Conservation (phyloP, 495 filamentous ascomycete genomes). For the Acidiella bohemica region DNA sequence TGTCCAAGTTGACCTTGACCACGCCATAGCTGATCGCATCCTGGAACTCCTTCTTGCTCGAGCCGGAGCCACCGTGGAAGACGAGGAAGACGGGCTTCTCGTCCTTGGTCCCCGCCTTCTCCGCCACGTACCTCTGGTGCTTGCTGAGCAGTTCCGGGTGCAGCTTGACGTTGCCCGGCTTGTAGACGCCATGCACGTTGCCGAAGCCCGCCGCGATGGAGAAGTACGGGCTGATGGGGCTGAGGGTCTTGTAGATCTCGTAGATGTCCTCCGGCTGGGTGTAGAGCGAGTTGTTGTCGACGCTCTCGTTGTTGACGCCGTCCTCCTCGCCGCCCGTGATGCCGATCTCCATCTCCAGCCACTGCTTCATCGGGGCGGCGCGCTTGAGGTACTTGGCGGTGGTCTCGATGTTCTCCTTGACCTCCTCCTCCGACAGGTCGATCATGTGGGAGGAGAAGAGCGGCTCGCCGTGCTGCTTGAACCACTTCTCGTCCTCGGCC, state of each 20-base stretch:
- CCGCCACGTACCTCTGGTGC: conserved; percentile 83
- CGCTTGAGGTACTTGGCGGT: conserved; percentile 85
- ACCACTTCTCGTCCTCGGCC: conserved; percentile 79
- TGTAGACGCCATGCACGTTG: conserved; percentile 99
- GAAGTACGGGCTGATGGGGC: conserved; percentile 78
- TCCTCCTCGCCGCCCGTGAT: conserved; percentile 95
- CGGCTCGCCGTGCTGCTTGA: conserved; percentile 82
- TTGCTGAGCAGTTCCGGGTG: conserved; percentile 87
- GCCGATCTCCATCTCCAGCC: conserved; percentile 97
- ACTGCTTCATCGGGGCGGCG: conserved; percentile 89
- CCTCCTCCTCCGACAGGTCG: conserved; percentile 77
- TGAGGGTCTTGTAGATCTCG: conserved; percentile 26
- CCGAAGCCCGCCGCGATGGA: conserved; percentile 96
- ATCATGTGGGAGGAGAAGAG: conserved; percentile 98
- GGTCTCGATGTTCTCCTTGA: conserved; percentile 80
- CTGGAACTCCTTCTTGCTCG: conserved; percentile 71
- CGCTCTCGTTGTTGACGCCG: conserved; percentile 72
- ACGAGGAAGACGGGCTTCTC: conserved; percentile 96
- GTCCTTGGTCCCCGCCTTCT: conserved; percentile 50
- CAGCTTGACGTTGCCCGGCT: conserved; percentile 92
- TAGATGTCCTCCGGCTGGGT: conserved; percentile 57
- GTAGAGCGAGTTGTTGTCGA: conserved; percentile 94
- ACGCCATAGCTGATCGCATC: conserved; percentile 86
- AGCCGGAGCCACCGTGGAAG: conserved; percentile 96
- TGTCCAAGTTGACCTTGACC: conserved; percentile 96